Evolutionary conservation across 2,329 filamentous ascomycete genomes (phyloP).

Genomic region (Fusarium liriodendri): DNA sequence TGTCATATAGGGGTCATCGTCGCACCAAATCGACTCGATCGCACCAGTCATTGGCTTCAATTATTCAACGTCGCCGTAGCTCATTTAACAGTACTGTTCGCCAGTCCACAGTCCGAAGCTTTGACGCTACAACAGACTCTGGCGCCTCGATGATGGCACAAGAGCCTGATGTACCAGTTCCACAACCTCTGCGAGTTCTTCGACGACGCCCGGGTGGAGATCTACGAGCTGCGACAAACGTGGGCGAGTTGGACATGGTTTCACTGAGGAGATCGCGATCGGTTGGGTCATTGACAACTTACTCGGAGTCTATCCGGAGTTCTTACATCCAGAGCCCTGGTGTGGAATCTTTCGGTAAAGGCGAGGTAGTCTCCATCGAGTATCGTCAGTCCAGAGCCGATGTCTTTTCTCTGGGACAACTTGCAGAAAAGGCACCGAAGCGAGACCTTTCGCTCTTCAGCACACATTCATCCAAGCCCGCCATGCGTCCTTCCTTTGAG

Average conservation of each 20-base stretch:
- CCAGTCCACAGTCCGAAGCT: conserved; percentile 66
- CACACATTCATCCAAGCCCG: conserved; percentile 70
- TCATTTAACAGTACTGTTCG: conserved; percentile 68
- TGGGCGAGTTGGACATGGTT: conserved; percentile 67
- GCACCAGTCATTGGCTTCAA: conserved; percentile 61
- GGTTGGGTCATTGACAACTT: conserved; percentile 69
- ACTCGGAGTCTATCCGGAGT: conserved; percentile 69
- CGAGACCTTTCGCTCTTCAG: conserved; percentile 66
- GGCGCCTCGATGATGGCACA: conserved; percentile 61
- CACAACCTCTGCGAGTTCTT: conserved; percentile 70
- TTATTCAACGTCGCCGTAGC: conserved; percentile 65
- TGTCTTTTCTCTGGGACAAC: conserved; percentile 68
- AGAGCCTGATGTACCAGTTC: conserved; percentile 52
- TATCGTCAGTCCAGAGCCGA: conserved; percentile 49
- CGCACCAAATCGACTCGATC: conserved; percentile 62
- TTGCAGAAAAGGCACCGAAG: conserved; percentile 63
- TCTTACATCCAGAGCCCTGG: conserved; percentile 63
- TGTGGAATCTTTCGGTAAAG: conserved; percentile 41
- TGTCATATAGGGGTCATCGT: conserved; percentile 52
- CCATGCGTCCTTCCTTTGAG: conserved; percentile 83
- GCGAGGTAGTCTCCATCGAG: conserved; percentile 33
- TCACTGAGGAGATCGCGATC: conserved; percentile 66
- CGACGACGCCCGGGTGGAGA: conserved; percentile 81
- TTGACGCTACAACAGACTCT: conserved; percentile 67
- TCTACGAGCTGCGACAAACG: conserved; percentile 74